A percentile compares a stretch with the other conserved stretches of the same genome.
These are phyloP conservation scores for Gomphus bonarii DNA, from an alignment of 1,284 basidiomycete species.

Conservation along the genomic window DNA sequence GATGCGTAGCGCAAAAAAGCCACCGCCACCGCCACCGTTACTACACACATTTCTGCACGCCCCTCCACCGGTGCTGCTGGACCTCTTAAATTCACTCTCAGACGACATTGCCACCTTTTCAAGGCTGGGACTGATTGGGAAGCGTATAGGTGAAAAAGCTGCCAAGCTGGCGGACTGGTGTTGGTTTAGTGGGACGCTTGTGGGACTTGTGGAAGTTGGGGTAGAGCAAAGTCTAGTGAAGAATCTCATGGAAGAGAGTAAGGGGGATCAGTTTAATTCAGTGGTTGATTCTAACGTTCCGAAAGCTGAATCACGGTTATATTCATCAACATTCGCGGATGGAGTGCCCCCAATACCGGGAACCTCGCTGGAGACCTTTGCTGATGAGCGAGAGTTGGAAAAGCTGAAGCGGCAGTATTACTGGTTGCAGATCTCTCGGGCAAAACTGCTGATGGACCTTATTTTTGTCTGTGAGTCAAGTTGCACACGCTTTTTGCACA, in stretches of 20 bases:
- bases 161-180: constrained; percentile 72
- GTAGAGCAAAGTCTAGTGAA: constrained; percentile 62
- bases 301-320: constrained; percentile 46
- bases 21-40: constrained; percentile 33
- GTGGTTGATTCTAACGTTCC: constrained; percentile 18
- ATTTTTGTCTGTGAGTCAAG: constrained; percentile 71
- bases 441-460: constrained; percentile 70
- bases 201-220: constrained; percentile 69
- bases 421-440: constrained; percentile 59
- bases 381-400: constrained; percentile 60
- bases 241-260: constrained; percentile 51
- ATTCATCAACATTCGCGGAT: constrained; percentile 42
- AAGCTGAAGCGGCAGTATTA: constrained; percentile 58
- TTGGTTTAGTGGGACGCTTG: constrained; percentile 68
- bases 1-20: constrained; percentile 17
- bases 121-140: constrained; percentile 54
- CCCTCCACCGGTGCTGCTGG: constrained; percentile 73
- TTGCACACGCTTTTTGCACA: background rate
- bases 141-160: constrained; percentile 52
- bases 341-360: constrained; percentile 36
- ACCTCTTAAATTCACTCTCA: constrained; percentile 58
- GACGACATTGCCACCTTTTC: constrained; percentile 70
- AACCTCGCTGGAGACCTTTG: constrained; percentile 44
- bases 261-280: constrained; percentile 2
- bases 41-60: constrained; percentile 64